These are phyloP conservation scores for Colletotrichum sp. DNA, from an alignment of 2,329 filamentous ascomycete species.

Conservation along the genomic window DNA sequence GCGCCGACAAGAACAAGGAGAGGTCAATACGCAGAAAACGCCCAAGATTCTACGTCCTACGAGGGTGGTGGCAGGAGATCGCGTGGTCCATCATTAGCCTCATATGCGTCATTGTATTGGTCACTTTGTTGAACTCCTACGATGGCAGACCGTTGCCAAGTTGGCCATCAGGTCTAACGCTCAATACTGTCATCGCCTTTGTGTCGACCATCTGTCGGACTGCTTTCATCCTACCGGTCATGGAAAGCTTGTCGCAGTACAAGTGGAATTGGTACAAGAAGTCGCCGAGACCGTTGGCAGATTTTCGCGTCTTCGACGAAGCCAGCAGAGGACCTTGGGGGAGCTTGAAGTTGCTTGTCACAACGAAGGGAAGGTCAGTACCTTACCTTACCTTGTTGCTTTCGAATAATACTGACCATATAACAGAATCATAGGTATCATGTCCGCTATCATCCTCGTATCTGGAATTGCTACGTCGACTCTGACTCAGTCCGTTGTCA, in stretches of 20 bases:
- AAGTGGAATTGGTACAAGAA: slow-evolving; percentile 24
- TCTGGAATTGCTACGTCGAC: slow-evolving; percentile 19
- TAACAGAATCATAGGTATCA: background rate
- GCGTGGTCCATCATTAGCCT: background rate
- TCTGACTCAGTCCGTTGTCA: slow-evolving; percentile 18
- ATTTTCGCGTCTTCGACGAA: slow-evolving; percentile 20
- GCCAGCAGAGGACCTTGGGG: slow-evolving; percentile 24
- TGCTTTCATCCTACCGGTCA: slow-evolving; percentile 26
- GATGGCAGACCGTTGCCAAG: slow-evolving; percentile 26
- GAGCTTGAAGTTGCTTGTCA: slow-evolving; percentile 7
- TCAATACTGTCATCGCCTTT: slow-evolving; percentile 32
- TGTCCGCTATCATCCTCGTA: slow-evolving; percentile 12
- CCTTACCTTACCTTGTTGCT: background rate
- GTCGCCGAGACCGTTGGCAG: slow-evolving; percentile 9
- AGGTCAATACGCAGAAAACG: background rate
- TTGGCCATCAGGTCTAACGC: slow-evolving; percentile 27
- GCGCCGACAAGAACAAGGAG: background rate
- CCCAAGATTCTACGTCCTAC: background rate
- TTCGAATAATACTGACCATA: background rate
- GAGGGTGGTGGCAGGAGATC: slow-evolving; percentile 2
- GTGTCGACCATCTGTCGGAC: slow-evolving; percentile 27
- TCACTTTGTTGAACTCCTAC: slow-evolving; percentile 6
- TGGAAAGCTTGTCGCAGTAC: slow-evolving; percentile 26
- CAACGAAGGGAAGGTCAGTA: background rate
- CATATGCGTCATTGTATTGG: slow-evolving; percentile 24